A percentile compares a stretch with the other conserved stretches of the same genome.
These are phyloP conservation scores for Phytopythium litorale DNA, from an alignment of 352 stramenopile genomes.

Conservation along the genomic window DNA sequence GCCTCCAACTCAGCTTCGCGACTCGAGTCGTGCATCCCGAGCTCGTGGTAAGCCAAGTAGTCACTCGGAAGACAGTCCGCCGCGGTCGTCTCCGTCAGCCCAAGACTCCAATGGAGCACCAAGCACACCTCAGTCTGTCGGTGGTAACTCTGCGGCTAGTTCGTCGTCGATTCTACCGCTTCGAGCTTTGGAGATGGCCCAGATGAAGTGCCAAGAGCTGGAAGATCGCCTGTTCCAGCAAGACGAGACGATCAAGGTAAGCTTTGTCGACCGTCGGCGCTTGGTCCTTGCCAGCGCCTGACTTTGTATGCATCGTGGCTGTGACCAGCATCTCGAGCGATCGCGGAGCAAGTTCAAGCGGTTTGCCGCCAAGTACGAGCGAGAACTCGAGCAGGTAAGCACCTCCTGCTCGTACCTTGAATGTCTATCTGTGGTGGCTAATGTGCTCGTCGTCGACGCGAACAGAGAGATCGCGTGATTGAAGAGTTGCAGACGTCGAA, in stretches of 20 bases:
- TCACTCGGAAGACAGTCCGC: not conserved
- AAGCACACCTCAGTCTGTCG: constrained; percentile 21
- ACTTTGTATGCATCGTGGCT: not conserved
- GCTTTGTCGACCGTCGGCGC: not conserved
- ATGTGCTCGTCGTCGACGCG: not conserved
- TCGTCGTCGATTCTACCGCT: constrained; percentile 59
- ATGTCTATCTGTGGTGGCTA: not conserved
- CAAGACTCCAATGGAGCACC: constrained; percentile 20
- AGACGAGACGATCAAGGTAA: constrained; percentile 81
- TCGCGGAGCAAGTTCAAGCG: constrained; percentile 86
- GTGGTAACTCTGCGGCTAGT: constrained; percentile 15
- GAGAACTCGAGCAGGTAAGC: constrained; percentile 74
- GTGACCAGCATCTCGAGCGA: constrained; percentile 63
- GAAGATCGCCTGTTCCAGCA: constrained; percentile 69
- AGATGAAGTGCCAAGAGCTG: constrained; percentile 72
- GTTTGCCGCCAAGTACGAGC: constrained; percentile 82
- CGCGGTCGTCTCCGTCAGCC: constrained; percentile 11
- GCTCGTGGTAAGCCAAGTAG: not conserved
- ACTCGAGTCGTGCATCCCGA: constrained; percentile 1
- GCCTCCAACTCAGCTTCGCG: constrained; percentile 15
- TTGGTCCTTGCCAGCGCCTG: not conserved
- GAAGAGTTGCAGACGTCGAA: constrained; percentile 44
- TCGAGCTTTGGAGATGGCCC: constrained; percentile 58
- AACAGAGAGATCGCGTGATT: constrained; percentile 43
- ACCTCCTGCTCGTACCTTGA: not conserved